Evolutionary conservation across 1,284 basidiomycete species (phyloP), one percentile per base, ranked within the genome.

Genomic region (Singerocomus inundabilis): DNA sequence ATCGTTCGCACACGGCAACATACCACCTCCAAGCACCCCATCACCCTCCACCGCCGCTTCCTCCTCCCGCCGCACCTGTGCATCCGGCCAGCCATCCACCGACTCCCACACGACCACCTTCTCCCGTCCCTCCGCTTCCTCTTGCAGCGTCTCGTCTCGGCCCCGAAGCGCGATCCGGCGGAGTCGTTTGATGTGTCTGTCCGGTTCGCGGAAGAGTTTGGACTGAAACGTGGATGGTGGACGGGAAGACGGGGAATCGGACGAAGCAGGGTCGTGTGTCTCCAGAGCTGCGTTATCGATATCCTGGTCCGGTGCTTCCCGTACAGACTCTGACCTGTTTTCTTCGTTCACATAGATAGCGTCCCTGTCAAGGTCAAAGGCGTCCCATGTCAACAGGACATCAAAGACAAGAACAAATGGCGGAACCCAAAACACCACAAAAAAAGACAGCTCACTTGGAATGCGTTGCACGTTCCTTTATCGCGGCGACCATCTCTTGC

Each of bases 51-150:
- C n/a, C n/a, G n/a, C n/a, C n/a, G n/a, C n/a, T n/a, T n/a, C 34
- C 10, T 35, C 45, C 38, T 43, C 48, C 21, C 13, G 57, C 4
- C 21, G 12, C 40, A 33, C 1, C n/a, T 25, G 37, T 6, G 12
- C 41, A 8, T 45, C 43, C 5, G 18, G 30, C 45, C 21, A 49
- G 0, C 26, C 30, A 29, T 63, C 55, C 25, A 44, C 50, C 12
- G 28, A 43, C 0, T 58, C 61, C 66, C 65, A 65, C 1, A 65
- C 55, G 1, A 67, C 55, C 15, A n/a, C n/a, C n/a, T 65, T 65
- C 32, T 55, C 59, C 29, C 57, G 55, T 1, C 55, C 57, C 48
- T 66, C 57, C 5, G 60, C 62, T 29, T 64, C 61, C 31, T 58
- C 52, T 0, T 53, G 52, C 32, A 61, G 18, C 7, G 62, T 68